phyloP scores from a whole-genome alignment of 306 rosid species.

The Cercis canadensis region DNA sequence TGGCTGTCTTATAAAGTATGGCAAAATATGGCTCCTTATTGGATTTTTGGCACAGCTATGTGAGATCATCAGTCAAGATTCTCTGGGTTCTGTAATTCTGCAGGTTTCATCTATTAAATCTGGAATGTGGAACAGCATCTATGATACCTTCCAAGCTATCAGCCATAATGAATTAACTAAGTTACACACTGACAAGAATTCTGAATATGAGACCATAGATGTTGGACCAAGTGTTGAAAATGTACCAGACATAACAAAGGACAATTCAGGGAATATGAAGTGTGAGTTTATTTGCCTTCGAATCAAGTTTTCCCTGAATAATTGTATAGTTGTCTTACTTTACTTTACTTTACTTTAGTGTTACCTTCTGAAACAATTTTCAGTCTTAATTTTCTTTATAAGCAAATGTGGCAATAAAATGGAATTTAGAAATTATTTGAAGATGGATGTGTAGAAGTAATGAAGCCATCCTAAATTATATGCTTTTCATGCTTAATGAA shows the following conservation, averaged over 20 bases:
- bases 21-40: background rate
- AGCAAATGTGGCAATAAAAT: slow-evolving; percentile 10
- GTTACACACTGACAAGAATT: slow-evolving; percentile 45
- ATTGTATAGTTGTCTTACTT: slow-evolving; percentile 13
- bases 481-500: background rate
- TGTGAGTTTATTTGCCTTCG: slow-evolving; percentile 55
- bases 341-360: background rate
- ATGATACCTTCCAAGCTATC: slow-evolving; percentile 73
- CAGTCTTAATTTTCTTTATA: no score
- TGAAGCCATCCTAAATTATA: background rate
- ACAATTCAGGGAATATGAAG: slow-evolving; percentile 31
- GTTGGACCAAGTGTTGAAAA: slow-evolving; percentile 64
- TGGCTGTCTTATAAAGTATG: background rate
- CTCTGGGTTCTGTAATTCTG: slow-evolving; percentile 23
- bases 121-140: slow-evolving; percentile 89
- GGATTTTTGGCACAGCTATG: slow-evolving; percentile 14
- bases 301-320: slow-evolving; percentile 27
- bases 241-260: slow-evolving; percentile 31
- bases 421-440: background rate
- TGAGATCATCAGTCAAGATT: slow-evolving; percentile 13
- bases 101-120: slow-evolving; percentile 78
- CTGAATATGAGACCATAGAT: slow-evolving; percentile 61
- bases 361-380: slow-evolving; percentile 6
- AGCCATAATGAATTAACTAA: slow-evolving; percentile 47
- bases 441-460: background rate